A percentile compares a stretch with the other conserved stretches of the same genome.
These are phyloP conservation scores for Fraxinus americana DNA, from an alignment of 257 asterid species.

Conservation along the genomic window DNA sequence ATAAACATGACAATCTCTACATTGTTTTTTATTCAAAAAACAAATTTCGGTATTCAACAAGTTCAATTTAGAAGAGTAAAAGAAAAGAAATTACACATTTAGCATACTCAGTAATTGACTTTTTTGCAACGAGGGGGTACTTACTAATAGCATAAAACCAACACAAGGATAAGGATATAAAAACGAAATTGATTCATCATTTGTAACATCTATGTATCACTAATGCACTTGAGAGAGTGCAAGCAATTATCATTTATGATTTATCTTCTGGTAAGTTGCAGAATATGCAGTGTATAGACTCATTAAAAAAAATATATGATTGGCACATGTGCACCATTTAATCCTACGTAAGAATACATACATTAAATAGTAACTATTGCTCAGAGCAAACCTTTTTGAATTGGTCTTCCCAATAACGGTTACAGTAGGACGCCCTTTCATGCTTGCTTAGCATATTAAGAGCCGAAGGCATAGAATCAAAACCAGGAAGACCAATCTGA, in stretches of 20 bases:
- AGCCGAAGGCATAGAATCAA: slow-evolving; percentile 97
- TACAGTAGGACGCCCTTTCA: slow-evolving; percentile 95
- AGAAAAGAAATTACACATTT: neutral
- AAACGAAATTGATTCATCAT: neutral
- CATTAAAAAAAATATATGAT: slow-evolving; percentile 1
- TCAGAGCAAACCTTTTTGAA: slow-evolving; percentile 83
- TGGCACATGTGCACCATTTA: slow-evolving; percentile 2
- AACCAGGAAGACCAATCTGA: slow-evolving; percentile 99
- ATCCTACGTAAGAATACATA: slow-evolving; percentile 11
- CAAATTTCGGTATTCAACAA: neutral
- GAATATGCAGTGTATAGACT: neutral
- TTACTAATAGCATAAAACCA: neutral
- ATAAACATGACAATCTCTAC: neutral
- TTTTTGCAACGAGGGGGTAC: neutral
- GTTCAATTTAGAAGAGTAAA: neutral
- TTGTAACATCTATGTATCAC: neutral
- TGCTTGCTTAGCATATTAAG: slow-evolving; percentile 93
- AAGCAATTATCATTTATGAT: neutral
- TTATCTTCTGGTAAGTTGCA: neutral
- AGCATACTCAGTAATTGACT: neutral
- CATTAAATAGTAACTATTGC: slow-evolving; percentile 18
- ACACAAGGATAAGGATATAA: neutral
- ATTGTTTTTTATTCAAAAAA: no score
- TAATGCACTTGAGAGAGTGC: neutral
- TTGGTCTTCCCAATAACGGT: slow-evolving; percentile 95